A percentile compares a stretch with the other conserved stretches of the same genome.
Conservation (phyloP, 148 eudicot species). For the Pouteria glomerata region DNA sequence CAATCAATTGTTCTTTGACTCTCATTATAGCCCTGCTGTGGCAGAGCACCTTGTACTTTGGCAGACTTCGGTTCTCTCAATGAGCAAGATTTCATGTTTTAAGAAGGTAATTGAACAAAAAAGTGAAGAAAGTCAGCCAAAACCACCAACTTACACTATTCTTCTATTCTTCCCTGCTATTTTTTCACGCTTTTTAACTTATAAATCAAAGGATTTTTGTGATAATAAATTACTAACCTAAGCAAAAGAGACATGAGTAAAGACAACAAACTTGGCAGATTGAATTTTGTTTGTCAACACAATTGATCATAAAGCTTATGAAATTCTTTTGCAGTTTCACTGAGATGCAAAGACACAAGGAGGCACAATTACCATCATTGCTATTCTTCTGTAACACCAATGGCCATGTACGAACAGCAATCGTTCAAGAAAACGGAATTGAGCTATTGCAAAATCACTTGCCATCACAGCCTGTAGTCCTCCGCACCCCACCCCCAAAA, state of each 20-base stretch:
- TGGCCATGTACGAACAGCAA: conserved; percentile 94
- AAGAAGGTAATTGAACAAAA: too few species aligned
- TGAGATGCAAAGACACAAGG: not conserved
- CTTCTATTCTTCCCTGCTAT: too few species aligned
- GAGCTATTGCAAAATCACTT: conserved; percentile 82
- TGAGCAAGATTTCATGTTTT: not conserved
- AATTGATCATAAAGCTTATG: too few species aligned
- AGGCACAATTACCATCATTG: conserved; percentile 70
- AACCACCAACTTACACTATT: too few species aligned
- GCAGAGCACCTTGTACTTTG: not conserved
- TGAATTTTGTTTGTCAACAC: not conserved
- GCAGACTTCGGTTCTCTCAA: not conserved
- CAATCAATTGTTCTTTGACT: not conserved
- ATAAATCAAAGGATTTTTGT: not conserved
- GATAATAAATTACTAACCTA: not conserved
- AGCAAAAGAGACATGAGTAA: not conserved
- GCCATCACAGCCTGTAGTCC: conserved; percentile 83
- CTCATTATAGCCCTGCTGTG: not conserved
- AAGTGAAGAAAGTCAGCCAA: too few species aligned
- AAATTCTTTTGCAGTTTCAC: not conserved
- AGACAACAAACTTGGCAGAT: not conserved
- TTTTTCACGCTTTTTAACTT: too few species aligned
- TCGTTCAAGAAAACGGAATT: conserved; percentile 88
- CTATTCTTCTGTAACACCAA: conserved; percentile 95
- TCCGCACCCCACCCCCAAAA: too few species aligned